Evolutionary conservation across 352 stramenopile species (phyloP).

Genomic region (Phytophthora vignae): DNA sequence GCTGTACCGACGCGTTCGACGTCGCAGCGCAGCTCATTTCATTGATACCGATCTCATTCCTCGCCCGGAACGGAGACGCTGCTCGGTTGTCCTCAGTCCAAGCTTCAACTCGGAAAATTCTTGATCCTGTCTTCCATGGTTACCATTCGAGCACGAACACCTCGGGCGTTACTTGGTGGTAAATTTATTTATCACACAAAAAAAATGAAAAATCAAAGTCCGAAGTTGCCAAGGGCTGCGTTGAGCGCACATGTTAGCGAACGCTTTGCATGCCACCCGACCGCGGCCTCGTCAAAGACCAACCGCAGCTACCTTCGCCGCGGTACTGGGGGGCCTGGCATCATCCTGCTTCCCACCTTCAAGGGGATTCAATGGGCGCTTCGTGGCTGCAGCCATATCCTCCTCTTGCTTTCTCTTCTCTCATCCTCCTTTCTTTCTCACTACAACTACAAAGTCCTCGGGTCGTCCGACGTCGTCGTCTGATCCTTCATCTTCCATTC

Average conservation of each 20-base stretch:
- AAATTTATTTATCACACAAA: constrained; percentile 74
- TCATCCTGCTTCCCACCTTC: constrained; percentile 39
- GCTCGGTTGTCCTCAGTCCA: constrained; percentile 23
- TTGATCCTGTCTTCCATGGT: constrained; percentile 1
- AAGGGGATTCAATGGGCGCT: constrained; percentile 34
- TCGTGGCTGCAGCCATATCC: constrained; percentile 39
- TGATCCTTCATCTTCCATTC: constrained; percentile 46
- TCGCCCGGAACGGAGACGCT: constrained; percentile 29
- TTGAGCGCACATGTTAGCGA: constrained; percentile 26
- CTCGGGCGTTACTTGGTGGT: constrained; percentile 20
- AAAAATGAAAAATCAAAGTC: constrained; percentile 62
- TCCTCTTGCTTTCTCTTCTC: constrained; percentile 42
- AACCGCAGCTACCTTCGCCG: constrained; percentile 34
- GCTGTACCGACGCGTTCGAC: constrained; percentile 60
- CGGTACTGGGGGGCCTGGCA: constrained; percentile 22
- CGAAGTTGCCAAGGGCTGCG: constrained; percentile 37
- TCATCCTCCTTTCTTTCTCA: constrained; percentile 29
- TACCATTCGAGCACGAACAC: background rate
- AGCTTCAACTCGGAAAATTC: constrained; percentile 9
- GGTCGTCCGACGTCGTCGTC: constrained; percentile 38
- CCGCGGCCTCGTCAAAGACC: constrained; percentile 37
- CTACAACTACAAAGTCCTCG: constrained; percentile 59
- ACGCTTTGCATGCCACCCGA: constrained; percentile 21
- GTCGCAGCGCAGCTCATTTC: constrained; percentile 65
- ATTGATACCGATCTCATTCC: constrained; percentile 71